Base-by-base conservation (phyloP, 2,329 filamentous ascomycete species). In the Penicillium sp. region DNA sequence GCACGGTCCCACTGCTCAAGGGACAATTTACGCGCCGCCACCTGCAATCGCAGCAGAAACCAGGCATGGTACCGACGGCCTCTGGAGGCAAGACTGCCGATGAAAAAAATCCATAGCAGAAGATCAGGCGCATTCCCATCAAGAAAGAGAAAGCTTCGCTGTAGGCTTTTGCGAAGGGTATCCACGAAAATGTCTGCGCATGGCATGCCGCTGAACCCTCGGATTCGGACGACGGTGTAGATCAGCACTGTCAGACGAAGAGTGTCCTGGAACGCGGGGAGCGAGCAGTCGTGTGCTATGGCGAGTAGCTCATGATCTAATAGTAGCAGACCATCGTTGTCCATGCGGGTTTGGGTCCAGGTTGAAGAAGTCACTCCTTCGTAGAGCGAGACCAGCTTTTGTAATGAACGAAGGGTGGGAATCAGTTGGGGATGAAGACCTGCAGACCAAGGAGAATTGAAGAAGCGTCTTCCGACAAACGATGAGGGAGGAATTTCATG, bases 251-350 rank as follows among this genome's bases (percentile, higher is more conserved):
- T 38, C 1, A 54, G 45, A 4, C 51, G 55, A 2, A 56, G 27
- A 9, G 53, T 49, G 11, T 54, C 55, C 41, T 56, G 43, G 5
- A 54, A 48, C n/a, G 40, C 26, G 13, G 48, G 25, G 2, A 48
- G 49, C 9, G 27, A 9, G 24, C 34, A 29, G 12, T 47, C 37
- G 35, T 43, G 33, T 25, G 41, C 46, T 3, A 49, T 28, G 5
- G 32, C 32, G 12, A 53, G 35, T 18, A 55, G 27, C 39, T 43
- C 43, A 32, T 55, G 46, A 18, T 34, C 38, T 25, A 53, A 39
- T 7, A 47, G 47, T 3, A 56, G 41, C 24, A 58, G 51, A 26
- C 50, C 47, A 33, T 56, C 53, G 38, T 58, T 56, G 27, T 56
- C 55, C 24, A 53, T 53, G n/a, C 53, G 49, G 40, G 52, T 52